phyloP scores from a whole-genome alignment of 805 yeast genomes.

The Metschnikowia shivogae region DNA sequence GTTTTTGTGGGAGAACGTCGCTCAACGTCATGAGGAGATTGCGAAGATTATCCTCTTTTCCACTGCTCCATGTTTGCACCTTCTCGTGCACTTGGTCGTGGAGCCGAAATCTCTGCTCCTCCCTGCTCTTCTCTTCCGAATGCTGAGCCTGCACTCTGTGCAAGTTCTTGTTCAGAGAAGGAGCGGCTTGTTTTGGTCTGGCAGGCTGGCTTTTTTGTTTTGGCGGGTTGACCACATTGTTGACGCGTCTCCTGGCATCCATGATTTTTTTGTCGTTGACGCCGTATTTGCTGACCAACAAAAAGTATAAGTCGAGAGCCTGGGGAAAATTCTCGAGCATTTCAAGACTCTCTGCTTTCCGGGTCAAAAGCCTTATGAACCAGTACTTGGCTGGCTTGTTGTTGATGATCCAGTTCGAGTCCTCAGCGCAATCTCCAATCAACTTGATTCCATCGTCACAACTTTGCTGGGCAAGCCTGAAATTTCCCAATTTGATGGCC shows the following conservation, averaged over 20 bases:
- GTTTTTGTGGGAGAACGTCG: constrained; percentile 47
- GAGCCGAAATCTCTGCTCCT: constrained; percentile 42
- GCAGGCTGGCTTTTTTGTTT: constrained; percentile 12
- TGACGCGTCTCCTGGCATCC: constrained; percentile 83
- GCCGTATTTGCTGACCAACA: constrained; percentile 60
- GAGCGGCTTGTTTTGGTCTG: constrained; percentile 9
- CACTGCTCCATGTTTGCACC: constrained; percentile 60
- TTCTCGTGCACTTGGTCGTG: constrained; percentile 59
- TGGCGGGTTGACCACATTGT: constrained; percentile 56
- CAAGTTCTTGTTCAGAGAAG: constrained; percentile 4
- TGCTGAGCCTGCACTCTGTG: constrained; percentile 39
- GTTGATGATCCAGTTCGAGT: constrained; percentile 28
- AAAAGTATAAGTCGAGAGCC: constrained; percentile 59
- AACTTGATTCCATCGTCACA: constrained; percentile 46
- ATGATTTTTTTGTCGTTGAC: constrained; percentile 56
- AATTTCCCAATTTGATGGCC: constrained; percentile 64
- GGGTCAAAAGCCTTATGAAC: constrained; percentile 65
- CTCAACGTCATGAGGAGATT: constrained; percentile 70
- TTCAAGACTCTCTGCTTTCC: constrained; percentile 83
- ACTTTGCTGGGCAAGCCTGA: constrained; percentile 46
- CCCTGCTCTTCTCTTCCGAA: constrained; percentile 11
- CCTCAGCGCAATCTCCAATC: constrained; percentile 27
- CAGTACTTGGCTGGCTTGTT: constrained; percentile 61
- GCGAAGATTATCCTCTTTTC: constrained; percentile 79
- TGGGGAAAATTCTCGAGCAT: constrained; percentile 64